Evolutionary conservation across 1,139 yeast genomes (phyloP).

Genomic region (Kluyveromyces marxianus): DNA sequence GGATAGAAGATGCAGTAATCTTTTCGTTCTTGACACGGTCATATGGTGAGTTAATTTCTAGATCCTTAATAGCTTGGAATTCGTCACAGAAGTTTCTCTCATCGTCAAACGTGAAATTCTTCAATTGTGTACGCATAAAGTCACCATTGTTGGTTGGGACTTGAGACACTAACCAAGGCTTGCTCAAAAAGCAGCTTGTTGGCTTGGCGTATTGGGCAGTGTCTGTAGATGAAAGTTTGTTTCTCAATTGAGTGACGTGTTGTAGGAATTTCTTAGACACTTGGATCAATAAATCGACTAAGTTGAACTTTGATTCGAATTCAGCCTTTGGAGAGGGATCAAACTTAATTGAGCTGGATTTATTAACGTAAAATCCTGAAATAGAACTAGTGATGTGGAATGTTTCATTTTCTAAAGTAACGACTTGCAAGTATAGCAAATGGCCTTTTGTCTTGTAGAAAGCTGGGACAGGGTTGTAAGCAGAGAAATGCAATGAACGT

Average conservation of each 20-base stretch:
- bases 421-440: constrained; percentile 63
- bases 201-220: constrained; percentile 56
- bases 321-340: constrained; percentile 49
- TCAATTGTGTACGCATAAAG: constrained; percentile 23
- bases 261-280: constrained; percentile 33
- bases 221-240: constrained; percentile 39
- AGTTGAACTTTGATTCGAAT: constrained; percentile 30
- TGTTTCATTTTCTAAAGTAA: constrained; percentile 75
- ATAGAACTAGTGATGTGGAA: constrained; percentile 71
- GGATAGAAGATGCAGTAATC: constrained; percentile 60
- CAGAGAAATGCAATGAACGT: constrained; percentile 58
- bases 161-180: constrained; percentile 66
- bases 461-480: constrained; percentile 83
- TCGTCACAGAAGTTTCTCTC: constrained; percentile 88
- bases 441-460: constrained; percentile 61
- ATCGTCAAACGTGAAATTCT: constrained; percentile 18
- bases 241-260: constrained; percentile 35
- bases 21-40: constrained; percentile 75
- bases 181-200: constrained; percentile 48
- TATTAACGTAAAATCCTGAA: constrained; percentile 73
- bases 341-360: constrained; percentile 57
- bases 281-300: constrained; percentile 29
- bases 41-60: constrained; percentile 49
- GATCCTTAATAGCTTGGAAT: constrained; percentile 71
- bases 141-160: constrained; percentile 26